Conservation (phyloP, 208 protist genomes). For the Leishmania tarentolae region DNA sequence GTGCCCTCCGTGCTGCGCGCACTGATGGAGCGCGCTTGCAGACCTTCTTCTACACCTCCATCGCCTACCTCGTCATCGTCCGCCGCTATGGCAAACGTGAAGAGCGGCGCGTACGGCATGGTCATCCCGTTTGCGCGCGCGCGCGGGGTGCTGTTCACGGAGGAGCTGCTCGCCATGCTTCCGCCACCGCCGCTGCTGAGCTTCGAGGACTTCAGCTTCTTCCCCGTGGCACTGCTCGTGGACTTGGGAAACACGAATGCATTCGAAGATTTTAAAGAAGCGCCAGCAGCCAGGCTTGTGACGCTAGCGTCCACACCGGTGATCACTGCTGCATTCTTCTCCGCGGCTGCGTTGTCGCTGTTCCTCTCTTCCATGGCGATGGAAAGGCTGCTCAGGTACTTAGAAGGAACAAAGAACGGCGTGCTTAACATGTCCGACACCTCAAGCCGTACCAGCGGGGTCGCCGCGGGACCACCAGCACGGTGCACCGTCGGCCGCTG, state of each 20-base stretch:
- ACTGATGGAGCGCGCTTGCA: slow-evolving; percentile 14
- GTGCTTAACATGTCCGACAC: slow-evolving; percentile 31
- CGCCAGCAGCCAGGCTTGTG: neutral
- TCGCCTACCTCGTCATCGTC: neutral
- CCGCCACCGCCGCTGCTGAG: slow-evolving; percentile 4
- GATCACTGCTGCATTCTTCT: neutral
- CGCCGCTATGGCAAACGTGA: slow-evolving; percentile 15
- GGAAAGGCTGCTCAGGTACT: slow-evolving; percentile 24
- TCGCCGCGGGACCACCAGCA: neutral
- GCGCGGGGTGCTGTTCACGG: slow-evolving; percentile 25
- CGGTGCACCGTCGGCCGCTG: neutral
- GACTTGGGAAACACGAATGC: neutral
- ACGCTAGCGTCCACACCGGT: neutral
- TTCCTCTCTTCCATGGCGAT: neutral
- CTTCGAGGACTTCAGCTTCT: slow-evolving; percentile 10
- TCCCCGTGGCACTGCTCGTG: neutral
- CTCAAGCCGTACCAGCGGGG: slow-evolving; percentile 23
- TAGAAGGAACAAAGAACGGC: slow-evolving; percentile 25
- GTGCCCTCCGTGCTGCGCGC: slow-evolving; percentile 26
- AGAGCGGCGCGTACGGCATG: slow-evolving; percentile 21
- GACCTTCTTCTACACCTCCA: neutral
- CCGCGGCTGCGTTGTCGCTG: neutral
- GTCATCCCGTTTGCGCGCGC: neutral
- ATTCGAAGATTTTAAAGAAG: neutral
- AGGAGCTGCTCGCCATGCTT: slow-evolving; percentile 16